Base-by-base conservation (phyloP, 1,284 basidiomycete genomes). In the Cystobasidium sp. region DNA sequence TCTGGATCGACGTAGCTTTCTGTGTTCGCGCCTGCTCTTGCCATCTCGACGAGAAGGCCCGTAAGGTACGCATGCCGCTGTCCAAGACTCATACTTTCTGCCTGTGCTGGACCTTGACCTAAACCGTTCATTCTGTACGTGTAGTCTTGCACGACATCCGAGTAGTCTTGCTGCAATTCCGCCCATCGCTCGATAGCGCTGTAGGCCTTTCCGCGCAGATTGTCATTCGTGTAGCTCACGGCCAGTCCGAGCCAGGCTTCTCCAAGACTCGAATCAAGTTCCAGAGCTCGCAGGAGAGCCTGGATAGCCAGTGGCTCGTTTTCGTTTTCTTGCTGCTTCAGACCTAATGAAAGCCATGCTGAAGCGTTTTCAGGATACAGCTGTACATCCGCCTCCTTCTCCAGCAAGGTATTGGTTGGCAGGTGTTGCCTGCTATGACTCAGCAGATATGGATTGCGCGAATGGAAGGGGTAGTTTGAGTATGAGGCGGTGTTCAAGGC, bases 271-370 rank as follows among this genome's bases (percentile, higher is more conserved):
- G 92, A 89, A 77, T 97, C 91, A 22, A 98, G 86, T 78, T 91
- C 88, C 59, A 94, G 85, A 1, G 94, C 91, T 75, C 90, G 90
- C 52, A 87, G 86, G 31, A 99, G 86, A 0, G 96, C 97, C 61
- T 90, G 86, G 65, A 99, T 88, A 6, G 96, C 97, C 79, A 93
- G 90, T 24, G 88, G 86, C 83, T 99, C 96, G 24, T 95, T 89
- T 82, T 99, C 96, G 82, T 97, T 97, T 83, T 97, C 96, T 83
- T 99, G 96, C 81, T 99, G 97, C 83, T 94, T 96, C 59, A 99
- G 89, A 37, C 97, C 96, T 58, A 99, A 89, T 75, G 91, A 88
- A 80, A 88, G 94, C 96, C 96, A 99, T 7, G 90, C 90, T 47
- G 83, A 80, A 0, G 91, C 89, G 76, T 91, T 87, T 0, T 82